phyloP scores from a whole-genome alignment of 2,329 filamentous ascomycete genomes.

The Epichloe glyceriae region DNA sequence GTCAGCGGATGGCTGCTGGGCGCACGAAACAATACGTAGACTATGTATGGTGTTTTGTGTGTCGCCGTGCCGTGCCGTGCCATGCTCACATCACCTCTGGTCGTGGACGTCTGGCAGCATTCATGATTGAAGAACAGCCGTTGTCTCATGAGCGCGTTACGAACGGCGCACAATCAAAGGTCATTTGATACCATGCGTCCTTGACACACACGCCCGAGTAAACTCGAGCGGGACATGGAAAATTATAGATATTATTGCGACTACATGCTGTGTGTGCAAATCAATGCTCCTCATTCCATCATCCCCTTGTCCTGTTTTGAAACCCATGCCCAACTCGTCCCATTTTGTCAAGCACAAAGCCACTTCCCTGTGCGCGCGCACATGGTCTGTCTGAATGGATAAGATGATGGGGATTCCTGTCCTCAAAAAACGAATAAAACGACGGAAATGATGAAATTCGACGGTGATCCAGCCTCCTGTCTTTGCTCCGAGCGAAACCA shows the following conservation, averaged over 20 bases:
- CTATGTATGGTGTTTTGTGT: too few relatives aligned
- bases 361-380: background rate
- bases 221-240: background rate
- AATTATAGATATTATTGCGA: background rate
- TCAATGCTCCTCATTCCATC: background rate
- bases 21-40: too few relatives aligned
- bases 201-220: background rate
- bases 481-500: background rate
- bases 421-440: background rate
- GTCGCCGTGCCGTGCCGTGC: too few relatives aligned
- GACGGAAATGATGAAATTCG: background rate
- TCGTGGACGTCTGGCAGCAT: too few relatives aligned
- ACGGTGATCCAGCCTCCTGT: slow-evolving; percentile 3
- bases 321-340: background rate
- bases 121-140: too few relatives aligned
- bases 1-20: too few relatives aligned
- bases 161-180: too few relatives aligned
- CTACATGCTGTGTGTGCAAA: background rate
- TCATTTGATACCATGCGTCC: too few relatives aligned
- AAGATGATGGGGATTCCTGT: background rate
- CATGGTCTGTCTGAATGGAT: background rate
- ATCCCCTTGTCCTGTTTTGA: too few relatives aligned
- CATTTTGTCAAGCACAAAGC: background rate
- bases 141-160: too few relatives aligned
- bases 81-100: too few relatives aligned